Evolutionary conservation across 768 basidiomycete species (phyloP).

Genomic region (Cantharellus anzutake): DNA sequence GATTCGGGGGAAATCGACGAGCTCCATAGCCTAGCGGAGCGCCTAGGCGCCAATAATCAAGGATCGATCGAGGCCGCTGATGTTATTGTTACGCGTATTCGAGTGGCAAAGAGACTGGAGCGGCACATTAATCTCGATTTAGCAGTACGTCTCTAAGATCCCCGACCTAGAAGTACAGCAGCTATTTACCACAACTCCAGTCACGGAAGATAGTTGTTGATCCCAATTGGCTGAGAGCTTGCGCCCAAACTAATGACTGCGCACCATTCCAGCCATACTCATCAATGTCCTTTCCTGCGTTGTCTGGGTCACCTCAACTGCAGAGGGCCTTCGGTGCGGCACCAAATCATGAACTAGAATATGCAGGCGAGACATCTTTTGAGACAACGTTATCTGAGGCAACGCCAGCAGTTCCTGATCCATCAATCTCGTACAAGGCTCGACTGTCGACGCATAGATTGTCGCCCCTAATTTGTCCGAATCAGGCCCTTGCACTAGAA

Average conservation of each 20-base stretch:
- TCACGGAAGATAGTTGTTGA: constrained; percentile 39
- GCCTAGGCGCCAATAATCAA: background rate
- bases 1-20: background rate
- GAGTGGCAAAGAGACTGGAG: constrained; percentile 48
- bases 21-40: background rate
- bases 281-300: constrained; percentile 22
- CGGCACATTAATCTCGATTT: constrained; percentile 44
- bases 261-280: constrained; percentile 38
- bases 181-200: background rate
- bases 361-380: constrained; percentile 7
- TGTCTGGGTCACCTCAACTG: background rate
- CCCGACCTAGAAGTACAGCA: background rate
- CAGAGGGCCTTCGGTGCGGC: background rate
- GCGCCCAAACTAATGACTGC: constrained; percentile 24
- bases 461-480: constrained; percentile 48
- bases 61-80: constrained; percentile 27
- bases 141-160: constrained; percentile 11
- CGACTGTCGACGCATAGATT: constrained; percentile 41
- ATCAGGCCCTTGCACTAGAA: constrained; percentile 41
- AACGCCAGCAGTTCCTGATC: constrained; percentile 9
- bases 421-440: constrained; percentile 17
- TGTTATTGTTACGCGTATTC: constrained; percentile 44
- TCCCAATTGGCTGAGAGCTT: constrained; percentile 51
- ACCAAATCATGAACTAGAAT: background rate
- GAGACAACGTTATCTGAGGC: constrained; percentile 12